These are phyloP conservation scores for Pseudofabraea citricarpa DNA, from an alignment of 2,329 filamentous ascomycete species.

Conservation along the genomic window DNA sequence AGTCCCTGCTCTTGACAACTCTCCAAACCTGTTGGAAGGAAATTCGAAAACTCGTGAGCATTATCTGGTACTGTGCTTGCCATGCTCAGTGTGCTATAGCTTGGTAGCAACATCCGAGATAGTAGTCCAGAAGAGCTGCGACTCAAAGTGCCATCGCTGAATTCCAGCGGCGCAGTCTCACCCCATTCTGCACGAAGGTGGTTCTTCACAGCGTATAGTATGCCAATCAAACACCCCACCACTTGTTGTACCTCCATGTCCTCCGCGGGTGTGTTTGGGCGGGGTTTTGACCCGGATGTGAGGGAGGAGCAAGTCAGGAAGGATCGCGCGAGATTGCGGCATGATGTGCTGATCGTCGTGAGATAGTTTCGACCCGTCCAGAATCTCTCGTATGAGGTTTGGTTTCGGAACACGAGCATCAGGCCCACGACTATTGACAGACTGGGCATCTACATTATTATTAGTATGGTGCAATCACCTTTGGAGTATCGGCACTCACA, in stretches of 20 bases:
- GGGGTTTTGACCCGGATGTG: background rate
- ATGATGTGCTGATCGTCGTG: background rate
- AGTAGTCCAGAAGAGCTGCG: background rate
- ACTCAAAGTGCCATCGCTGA: background rate
- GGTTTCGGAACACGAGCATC: slow-evolving; percentile 2
- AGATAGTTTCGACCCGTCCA: slow-evolving; percentile 2
- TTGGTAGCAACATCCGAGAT: background rate
- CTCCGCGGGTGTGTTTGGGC: slow-evolving; percentile 1
- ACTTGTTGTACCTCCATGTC: background rate
- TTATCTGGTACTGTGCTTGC: background rate
- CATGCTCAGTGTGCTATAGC: background rate
- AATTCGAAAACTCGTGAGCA: background rate
- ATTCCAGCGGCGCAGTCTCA: background rate
- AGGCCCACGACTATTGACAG: slow-evolving; percentile 1
- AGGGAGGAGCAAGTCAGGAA: slow-evolving; percentile 1
- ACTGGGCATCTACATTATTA: background rate
- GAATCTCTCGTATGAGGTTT: slow-evolving; percentile 1
- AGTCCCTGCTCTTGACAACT: slow-evolving; percentile 1
- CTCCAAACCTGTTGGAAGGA: background rate
- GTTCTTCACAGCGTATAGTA: background rate
- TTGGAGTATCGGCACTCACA: background rate
- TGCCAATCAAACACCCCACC: slow-evolving; percentile 1
- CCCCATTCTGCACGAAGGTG: slow-evolving; percentile 1
- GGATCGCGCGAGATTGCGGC: background rate
- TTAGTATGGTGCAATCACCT: background rate